Percentiles rank a stretch among this genome's conserved stretches.
These are phyloP conservation scores for Capsicum baccatum DNA, from an alignment of 257 asterid species.

Conservation along the genomic window DNA sequence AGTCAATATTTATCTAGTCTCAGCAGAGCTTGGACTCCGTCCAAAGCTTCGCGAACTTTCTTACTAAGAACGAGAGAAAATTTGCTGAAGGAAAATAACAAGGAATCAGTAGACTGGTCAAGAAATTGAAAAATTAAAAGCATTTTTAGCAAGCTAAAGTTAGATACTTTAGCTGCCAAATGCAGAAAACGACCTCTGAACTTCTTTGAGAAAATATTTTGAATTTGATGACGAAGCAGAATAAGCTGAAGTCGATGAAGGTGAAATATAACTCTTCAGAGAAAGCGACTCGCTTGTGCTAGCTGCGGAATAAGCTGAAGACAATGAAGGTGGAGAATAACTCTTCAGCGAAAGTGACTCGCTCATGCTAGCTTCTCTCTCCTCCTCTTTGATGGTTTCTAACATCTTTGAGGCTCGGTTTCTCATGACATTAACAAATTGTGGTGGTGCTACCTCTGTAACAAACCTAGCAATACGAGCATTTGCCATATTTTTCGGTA, in stretches of 20 bases:
- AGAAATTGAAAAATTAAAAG: neutral
- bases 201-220: slow-evolving; percentile 31
- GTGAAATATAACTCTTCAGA: neutral
- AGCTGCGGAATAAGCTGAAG: neutral
- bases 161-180: slow-evolving; percentile 28
- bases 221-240: slow-evolving; percentile 19
- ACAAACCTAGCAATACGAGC: slow-evolving; percentile 61
- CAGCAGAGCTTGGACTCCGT: slow-evolving; percentile 6
- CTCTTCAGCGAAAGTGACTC: slow-evolving; percentile 28
- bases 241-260: neutral
- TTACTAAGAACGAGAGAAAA: slow-evolving; percentile 3
- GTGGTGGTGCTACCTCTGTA: slow-evolving; percentile 77
- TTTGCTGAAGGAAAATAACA: neutral
- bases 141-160: neutral
- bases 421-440: slow-evolving; percentile 57
- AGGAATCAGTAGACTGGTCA: neutral
- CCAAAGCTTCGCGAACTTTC: neutral
- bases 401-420: slow-evolving; percentile 58
- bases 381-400: slow-evolving; percentile 76
- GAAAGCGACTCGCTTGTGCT: slow-evolving; percentile 26
- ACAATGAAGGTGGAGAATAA: neutral
- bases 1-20: slow-evolving; percentile 8
- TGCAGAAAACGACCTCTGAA: slow-evolving; percentile 33
- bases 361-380: slow-evolving; percentile 46
- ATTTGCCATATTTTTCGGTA: slow-evolving; percentile 52